A percentile compares a stretch with the other conserved stretches of the same genome.
Conservation (phyloP, 805 yeast genomes). For the Lachancea cidri region DNA sequence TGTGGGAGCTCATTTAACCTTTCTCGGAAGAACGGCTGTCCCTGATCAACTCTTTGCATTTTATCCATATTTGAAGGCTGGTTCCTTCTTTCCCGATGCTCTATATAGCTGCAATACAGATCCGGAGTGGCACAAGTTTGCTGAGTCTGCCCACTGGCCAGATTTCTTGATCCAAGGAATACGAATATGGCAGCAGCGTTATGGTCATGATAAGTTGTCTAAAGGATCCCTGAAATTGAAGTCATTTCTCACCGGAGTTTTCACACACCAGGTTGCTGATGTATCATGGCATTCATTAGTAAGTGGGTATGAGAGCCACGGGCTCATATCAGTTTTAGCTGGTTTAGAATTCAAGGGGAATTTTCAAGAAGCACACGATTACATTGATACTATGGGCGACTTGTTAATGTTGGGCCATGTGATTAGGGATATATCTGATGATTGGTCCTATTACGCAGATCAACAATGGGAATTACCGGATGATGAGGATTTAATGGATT, state of each 20-base stretch:
- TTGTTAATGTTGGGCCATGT: conserved; percentile 43
- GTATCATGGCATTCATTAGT: conserved; percentile 62
- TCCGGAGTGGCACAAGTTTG: conserved; percentile 36
- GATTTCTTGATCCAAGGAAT: conserved; percentile 49
- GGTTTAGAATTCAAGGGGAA: conserved; percentile 52
- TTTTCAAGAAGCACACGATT: conserved; percentile 44
- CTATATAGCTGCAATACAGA: conserved; percentile 56
- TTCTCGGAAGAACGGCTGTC: conserved; percentile 13
- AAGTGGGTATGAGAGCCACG: conserved; percentile 34
- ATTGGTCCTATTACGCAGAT: conserved; percentile 22
- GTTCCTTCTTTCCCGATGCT: conserved; percentile 67
- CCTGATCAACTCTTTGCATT: conserved; percentile 33
- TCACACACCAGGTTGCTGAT: conserved; percentile 61
- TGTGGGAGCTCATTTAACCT: conserved; percentile 20
- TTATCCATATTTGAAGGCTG: conserved; percentile 42
- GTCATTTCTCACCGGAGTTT: conserved; percentile 53
- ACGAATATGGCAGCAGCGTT: conserved; percentile 36
- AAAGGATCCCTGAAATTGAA: conserved; percentile 35
- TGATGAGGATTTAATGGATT: conserved; percentile 36
- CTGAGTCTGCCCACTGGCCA: conserved; percentile 70
- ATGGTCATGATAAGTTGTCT: conserved; percentile 11
- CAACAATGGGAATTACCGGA: conserved; percentile 41
- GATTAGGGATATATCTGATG: conserved; percentile 13
- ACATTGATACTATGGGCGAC: conserved; percentile 62
- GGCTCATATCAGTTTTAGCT: conserved; percentile 48